Percentiles rank a stretch among this genome's conserved stretches.
Evolutionary conservation across 192 early-diverging fungal species (phyloP).

Genomic region (Umbelopsis isabellina): DNA sequence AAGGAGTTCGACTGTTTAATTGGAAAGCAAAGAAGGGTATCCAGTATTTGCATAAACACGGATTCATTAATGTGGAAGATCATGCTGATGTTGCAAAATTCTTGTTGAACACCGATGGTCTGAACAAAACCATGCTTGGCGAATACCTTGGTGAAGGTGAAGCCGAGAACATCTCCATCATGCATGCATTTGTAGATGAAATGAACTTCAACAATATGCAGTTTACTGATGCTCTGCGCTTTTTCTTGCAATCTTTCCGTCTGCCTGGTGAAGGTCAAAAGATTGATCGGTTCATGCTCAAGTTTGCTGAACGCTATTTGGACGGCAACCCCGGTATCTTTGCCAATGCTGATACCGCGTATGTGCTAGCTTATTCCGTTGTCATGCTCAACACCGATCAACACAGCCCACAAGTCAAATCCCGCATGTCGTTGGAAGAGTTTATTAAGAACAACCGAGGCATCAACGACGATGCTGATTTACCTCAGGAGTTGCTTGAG

Average conservation of each 20-base stretch:
- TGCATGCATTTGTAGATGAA: conserved; percentile 96
- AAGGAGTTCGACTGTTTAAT: conserved; percentile 82
- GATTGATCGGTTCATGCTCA: conserved; percentile 97
- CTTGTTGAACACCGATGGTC: conserved; percentile 73
- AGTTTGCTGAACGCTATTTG: conserved; percentile 92
- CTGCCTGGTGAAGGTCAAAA: conserved; percentile 95
- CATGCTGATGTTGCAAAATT: conserved; percentile 78
- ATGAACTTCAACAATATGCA: conserved; percentile 76
- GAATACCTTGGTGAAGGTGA: conserved; percentile 95
- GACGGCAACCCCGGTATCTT: conserved; percentile 82
- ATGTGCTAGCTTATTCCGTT: conserved; percentile 90
- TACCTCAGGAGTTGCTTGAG: conserved; percentile 72
- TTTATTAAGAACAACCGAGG: conserved; percentile 94
- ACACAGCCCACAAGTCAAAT: conserved; percentile 85
- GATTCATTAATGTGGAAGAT: conserved; percentile 67
- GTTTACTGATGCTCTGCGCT: conserved; percentile 82
- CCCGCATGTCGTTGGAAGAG: conserved; percentile 82
- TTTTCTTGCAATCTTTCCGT: conserved; percentile 86
- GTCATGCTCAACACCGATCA: conserved; percentile 95
- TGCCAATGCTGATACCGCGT: conserved; percentile 90
- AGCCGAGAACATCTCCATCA: conserved; percentile 87
- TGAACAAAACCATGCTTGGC: conserved; percentile 88
- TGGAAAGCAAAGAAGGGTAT: conserved; percentile 91
- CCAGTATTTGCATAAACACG: conserved; percentile 67
- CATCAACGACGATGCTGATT: conserved; percentile 84